Evolutionary conservation across 1,284 basidiomycete species (phyloP).

Genomic region (Cutaneotrichosporon sp.): DNA sequence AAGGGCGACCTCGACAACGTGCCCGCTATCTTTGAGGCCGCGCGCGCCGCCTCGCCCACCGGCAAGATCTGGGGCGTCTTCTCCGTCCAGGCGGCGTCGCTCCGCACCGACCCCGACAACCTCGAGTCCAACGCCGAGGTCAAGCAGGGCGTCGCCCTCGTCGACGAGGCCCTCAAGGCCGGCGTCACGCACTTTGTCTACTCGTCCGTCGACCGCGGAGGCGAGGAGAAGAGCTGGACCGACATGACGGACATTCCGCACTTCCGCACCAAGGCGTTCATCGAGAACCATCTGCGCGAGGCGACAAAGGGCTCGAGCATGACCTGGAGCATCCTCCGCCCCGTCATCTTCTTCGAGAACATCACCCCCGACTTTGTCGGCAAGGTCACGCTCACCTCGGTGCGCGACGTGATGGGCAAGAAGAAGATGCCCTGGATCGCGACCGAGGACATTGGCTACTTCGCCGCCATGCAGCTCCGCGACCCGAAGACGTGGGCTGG

Average conservation of each 20-base stretch:
- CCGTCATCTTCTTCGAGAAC: slow-evolving; percentile 25
- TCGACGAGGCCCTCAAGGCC: slow-evolving; percentile 51
- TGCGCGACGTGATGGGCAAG: slow-evolving; percentile 24
- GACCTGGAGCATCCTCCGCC: slow-evolving; percentile 21
- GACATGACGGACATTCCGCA: slow-evolving; percentile 22
- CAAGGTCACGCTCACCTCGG: slow-evolving; percentile 24
- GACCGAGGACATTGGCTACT: slow-evolving; percentile 28
- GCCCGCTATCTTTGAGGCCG: slow-evolving; percentile 21
- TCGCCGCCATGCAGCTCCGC: slow-evolving; percentile 28
- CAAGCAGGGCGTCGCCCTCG: slow-evolving; percentile 35
- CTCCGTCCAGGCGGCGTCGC: slow-evolving; percentile 23
- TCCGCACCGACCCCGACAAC: slow-evolving; percentile 2
- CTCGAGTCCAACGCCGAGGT: slow-evolving; percentile 13
- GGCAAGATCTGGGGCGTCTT: slow-evolving; percentile 35
- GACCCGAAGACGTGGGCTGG: slow-evolving; percentile 14
- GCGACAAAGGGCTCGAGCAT: slow-evolving; percentile 5
- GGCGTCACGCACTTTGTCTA: slow-evolving; percentile 56
- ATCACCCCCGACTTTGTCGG: slow-evolving; percentile 20
- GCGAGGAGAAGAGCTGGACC: slow-evolving; percentile 22
- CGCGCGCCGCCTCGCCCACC: slow-evolving; percentile 9
- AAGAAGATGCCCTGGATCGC: slow-evolving; percentile 31
- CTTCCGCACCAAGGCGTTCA: slow-evolving; percentile 22
- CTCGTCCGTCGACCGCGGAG: slow-evolving; percentile 41
- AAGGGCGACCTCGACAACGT: slow-evolving; percentile 24
- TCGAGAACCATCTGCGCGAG: slow-evolving; percentile 23